phyloP scores from a whole-genome alignment of 371 early-diverging fungal genomes.

The Mortierella sp. region DNA sequence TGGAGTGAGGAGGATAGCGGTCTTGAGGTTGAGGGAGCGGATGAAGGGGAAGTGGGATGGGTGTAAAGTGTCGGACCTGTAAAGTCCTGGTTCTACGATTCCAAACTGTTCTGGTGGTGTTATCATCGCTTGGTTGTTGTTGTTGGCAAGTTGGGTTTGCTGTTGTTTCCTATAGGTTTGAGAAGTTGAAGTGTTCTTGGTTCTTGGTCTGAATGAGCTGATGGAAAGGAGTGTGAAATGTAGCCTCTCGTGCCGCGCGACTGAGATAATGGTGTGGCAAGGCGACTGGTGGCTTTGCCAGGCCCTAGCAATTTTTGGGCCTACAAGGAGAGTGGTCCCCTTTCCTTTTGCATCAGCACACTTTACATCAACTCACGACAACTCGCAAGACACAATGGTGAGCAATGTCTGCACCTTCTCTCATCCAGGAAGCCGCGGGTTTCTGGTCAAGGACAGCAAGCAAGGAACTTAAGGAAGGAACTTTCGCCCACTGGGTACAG shows the following conservation, averaged over 20 bases:
- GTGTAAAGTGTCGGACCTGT: slow-evolving; percentile 84
- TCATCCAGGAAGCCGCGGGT: background rate
- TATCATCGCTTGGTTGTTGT: slow-evolving; percentile 38
- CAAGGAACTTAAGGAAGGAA: no score
- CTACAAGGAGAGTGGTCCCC: background rate
- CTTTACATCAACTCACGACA: background rate
- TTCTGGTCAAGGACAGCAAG: background rate
- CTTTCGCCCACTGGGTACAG: no score
- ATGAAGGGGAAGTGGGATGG: slow-evolving; percentile 84
- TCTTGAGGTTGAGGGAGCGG: slow-evolving; percentile 81
- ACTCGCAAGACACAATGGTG: slow-evolving; percentile 1
- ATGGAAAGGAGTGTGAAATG: background rate
- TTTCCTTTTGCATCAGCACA: background rate
- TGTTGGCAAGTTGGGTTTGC: background rate
- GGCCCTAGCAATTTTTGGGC: background rate
- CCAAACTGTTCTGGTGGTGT: slow-evolving; percentile 93
- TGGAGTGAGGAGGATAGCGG: slow-evolving; percentile 88
- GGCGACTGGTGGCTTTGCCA: background rate
- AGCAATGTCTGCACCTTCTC: slow-evolving; percentile 1
- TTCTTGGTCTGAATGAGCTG: background rate
- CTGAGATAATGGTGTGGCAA: background rate
- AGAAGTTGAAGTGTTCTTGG: background rate
- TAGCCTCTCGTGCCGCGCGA: background rate
- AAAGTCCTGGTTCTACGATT: slow-evolving; percentile 90
- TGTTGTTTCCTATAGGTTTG: background rate